Base-by-base conservation (phyloP, 2,329 filamentous ascomycete genomes). In the Pseudocercospora macadamiae region DNA sequence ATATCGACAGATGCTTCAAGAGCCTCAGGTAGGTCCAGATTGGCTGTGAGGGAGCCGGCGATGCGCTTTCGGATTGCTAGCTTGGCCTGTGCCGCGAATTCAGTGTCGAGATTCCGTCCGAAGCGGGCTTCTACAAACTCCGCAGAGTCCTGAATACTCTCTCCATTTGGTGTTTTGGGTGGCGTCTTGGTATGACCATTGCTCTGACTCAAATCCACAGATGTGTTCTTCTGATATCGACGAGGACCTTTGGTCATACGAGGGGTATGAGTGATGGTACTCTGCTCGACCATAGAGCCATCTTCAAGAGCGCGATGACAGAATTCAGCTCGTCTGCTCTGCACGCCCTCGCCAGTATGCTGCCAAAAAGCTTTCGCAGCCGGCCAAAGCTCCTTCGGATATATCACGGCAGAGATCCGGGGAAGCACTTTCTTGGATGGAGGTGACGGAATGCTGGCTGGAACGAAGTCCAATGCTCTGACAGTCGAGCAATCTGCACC, bases 341-440 rank as follows among this genome's bases (percentile, higher is more conserved):
- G 97, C 12, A 96, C 82, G 14, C 95, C 95, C 62, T 96, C 93
- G 18, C 95, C 95, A 0, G 90, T 89, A 74, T 99, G 95, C 74
- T 97, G 95, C 95, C 95, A 99, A 70, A 96, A 97, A 69, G 92
- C 85, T 74, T 97, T 97, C n/a, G 91, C 90, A 59, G 89, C 75
- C 3, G 85, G 77, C 67, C 88, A 93, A 16, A 86, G 77, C 10
- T 86, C 83, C 45, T 83, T 79, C 0, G 87, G 85, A 67, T 89
- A 91, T 39, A 97, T 72, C 2, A 96, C 86, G 21, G 78, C 79
- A 4, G 75, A 80, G 3, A 82, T 64, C 36, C 68, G 73, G 0
- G 79, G 78, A 18, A 75, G 73, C 3, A 80, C 79, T 30, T 81
- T 76, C 4, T 73, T 70, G 8, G 72, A 57, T n/a, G 73, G 71